phyloP scores from a whole-genome alignment of 2,329 filamentous ascomycete species.

The Penicillium polonicum region DNA sequence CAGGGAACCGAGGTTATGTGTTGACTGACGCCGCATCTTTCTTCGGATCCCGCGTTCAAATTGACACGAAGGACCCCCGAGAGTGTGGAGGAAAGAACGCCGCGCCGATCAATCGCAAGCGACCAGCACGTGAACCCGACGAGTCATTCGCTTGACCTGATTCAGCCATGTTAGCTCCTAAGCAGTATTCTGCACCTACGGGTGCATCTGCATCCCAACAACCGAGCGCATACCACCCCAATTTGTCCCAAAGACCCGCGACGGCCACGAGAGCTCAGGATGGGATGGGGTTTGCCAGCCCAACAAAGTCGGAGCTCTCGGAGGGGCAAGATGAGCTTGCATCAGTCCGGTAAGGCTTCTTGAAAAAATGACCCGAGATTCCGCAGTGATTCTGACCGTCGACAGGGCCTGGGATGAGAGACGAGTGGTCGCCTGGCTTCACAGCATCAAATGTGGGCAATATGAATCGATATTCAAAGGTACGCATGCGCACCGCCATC shows the following conservation, averaged over 20 bases:
- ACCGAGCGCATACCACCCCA: slow-evolving; percentile 35
- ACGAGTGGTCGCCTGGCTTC: slow-evolving; percentile 84
- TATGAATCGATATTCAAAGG: slow-evolving; percentile 86
- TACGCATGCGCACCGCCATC: slow-evolving; percentile 38
- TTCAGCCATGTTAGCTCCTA: slow-evolving; percentile 43
- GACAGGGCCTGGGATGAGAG: slow-evolving; percentile 80
- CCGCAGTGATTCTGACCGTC: slow-evolving; percentile 20
- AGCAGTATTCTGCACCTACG: slow-evolving; percentile 39
- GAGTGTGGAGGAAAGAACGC: slow-evolving; percentile 12
- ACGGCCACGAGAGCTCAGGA: slow-evolving; percentile 33
- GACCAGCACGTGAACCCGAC: background rate
- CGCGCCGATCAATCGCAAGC: slow-evolving; percentile 5
- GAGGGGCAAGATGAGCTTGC: slow-evolving; percentile 71
- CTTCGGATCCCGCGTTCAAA: slow-evolving; percentile 9
- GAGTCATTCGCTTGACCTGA: slow-evolving; percentile 3
- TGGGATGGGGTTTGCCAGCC: slow-evolving; percentile 64
- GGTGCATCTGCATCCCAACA: slow-evolving; percentile 35
- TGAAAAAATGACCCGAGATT: background rate
- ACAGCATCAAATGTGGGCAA: slow-evolving; percentile 86
- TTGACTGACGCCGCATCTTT: slow-evolving; percentile 11
- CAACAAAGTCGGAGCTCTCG: slow-evolving; percentile 90
- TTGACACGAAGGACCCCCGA: slow-evolving; percentile 9
- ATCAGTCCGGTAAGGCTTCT: slow-evolving; percentile 61
- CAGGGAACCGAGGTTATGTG: slow-evolving; percentile 19
- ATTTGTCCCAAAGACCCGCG: slow-evolving; percentile 29